Percentiles rank a stretch among this genome's conserved stretches.
phyloP scores from a whole-genome alignment of 169 alveolate species.

The Eimeria brunetti region DNA sequence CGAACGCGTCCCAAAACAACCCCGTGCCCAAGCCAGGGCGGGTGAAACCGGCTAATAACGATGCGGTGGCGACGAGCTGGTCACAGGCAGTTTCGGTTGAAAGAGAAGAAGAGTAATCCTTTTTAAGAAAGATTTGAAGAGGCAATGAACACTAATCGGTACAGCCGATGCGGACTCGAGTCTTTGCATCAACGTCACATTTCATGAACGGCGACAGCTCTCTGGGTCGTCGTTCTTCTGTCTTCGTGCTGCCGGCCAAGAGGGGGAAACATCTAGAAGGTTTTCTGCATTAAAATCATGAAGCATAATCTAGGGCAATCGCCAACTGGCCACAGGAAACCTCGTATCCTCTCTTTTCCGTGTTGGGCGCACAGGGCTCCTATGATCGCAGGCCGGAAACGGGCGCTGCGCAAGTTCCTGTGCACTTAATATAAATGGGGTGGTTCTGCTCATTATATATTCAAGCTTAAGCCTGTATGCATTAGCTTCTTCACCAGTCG shows the following conservation, averaged over 20 bases:
- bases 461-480: neutral
- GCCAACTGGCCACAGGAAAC: neutral
- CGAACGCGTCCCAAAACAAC: slow-evolving; percentile 24
- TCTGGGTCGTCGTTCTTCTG: slow-evolving; percentile 29
- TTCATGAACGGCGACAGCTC: slow-evolving; percentile 17
- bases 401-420: neutral
- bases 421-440: neutral
- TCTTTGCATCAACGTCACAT: neutral
- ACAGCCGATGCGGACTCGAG: neutral
- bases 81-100: neutral
- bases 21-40: slow-evolving; percentile 39
- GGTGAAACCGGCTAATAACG: slow-evolving; percentile 17
- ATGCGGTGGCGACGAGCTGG: neutral
- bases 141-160: neutral
- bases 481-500: neutral
- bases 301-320: neutral
- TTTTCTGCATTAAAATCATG: neutral
- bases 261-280: neutral
- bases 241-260: neutral
- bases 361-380: neutral
- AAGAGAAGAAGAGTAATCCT: neutral
- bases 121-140: neutral
- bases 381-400: neutral
- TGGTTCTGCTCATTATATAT: neutral
- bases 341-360: neutral